These are phyloP conservation scores for Perilla frutescens DNA, from an alignment of 257 asterid genomes.

Conservation along the genomic window DNA sequence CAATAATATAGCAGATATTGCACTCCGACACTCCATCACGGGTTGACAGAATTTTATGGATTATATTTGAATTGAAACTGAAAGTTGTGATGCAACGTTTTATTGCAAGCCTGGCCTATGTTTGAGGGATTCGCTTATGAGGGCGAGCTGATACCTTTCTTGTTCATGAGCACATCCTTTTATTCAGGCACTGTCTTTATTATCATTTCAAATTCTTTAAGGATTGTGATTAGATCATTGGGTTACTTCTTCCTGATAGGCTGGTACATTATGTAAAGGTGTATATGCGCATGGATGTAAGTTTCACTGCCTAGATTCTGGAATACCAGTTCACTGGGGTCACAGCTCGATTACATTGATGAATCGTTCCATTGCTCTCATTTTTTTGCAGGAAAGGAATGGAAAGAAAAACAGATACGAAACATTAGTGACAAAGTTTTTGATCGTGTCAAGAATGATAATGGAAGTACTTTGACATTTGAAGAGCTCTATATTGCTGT, in stretches of 20 bases:
- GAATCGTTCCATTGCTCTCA: not conserved
- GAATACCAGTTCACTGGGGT: not conserved
- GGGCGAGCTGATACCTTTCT: not conserved
- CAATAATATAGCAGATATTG: not conserved
- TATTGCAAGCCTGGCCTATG: too few species aligned
- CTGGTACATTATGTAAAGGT: not conserved
- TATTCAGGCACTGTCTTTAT: not conserved
- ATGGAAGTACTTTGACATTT: constrained; percentile 66
- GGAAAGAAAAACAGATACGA: constrained; percentile 75
- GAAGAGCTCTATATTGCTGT: constrained; percentile 92
- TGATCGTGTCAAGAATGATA: constrained; percentile 62
- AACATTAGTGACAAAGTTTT: constrained; percentile 65
- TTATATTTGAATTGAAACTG: not conserved
- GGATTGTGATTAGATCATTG: not conserved
- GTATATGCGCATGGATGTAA: not conserved
- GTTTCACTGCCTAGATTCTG: not conserved
- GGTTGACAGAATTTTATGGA: not conserved
- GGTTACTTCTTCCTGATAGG: not conserved
- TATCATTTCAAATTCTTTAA: not conserved
- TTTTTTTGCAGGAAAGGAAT: constrained; percentile 66
- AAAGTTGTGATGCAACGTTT: not conserved
- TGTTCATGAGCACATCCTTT: not conserved
- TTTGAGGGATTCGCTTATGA: too few species aligned
- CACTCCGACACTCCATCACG: not conserved
- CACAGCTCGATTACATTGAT: not conserved